Evolutionary conservation across 176 grass and related monocot species (phyloP), one percentile per base, ranked within the genome.

Genomic region (Chloris gayana): DNA sequence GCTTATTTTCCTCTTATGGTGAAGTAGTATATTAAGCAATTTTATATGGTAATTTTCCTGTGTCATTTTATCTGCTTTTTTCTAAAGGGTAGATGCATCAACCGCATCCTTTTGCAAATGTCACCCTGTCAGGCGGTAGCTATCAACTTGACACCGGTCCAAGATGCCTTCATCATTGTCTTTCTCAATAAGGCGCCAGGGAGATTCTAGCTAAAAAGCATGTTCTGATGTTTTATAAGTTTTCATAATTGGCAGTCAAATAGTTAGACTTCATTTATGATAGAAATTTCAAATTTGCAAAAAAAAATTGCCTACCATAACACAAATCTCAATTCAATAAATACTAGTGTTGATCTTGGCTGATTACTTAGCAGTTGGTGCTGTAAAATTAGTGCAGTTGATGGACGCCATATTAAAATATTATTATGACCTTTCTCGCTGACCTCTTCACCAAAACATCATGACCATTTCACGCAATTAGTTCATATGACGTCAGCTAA

Each of bases 221-320:
- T 18, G 70, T 22, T 56, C 33, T 70, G 42, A 64, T 70, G 42
- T 33, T 75, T 13, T 32, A n/a, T 56, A 87, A 42, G 45, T 73
- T n/a, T 35, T 32, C 64, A n/a, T 70, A 14, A 51, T 27, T 19
- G 39, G 11, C 70, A 56, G 76, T 54, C 78, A 39, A 81, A 50
- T 59, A 76, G 42, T 33, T 69, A 53, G 85, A 70, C 78, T 64
- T 26, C 56, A 34, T 82, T 76, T 82, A 64, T 70, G 56, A 82
- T 0, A 63, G 32, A 24, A 26, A 64, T 33, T 12, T 61, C 64
- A 38, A 66, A 4, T 70, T 33, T 44, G 5, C 6, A 63, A 57
- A 34, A n/a, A n/a, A n/a, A 54, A 46, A 21, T 25, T 72, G 57
- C 54, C 56, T 83, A 72, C 35, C 9, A 45, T 14, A 3, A 53